Percentiles rank a stretch among this genome's conserved stretches.
Conservation (phyloP, 495 filamentous ascomycete species). For the Aspergillus biplanus region DNA sequence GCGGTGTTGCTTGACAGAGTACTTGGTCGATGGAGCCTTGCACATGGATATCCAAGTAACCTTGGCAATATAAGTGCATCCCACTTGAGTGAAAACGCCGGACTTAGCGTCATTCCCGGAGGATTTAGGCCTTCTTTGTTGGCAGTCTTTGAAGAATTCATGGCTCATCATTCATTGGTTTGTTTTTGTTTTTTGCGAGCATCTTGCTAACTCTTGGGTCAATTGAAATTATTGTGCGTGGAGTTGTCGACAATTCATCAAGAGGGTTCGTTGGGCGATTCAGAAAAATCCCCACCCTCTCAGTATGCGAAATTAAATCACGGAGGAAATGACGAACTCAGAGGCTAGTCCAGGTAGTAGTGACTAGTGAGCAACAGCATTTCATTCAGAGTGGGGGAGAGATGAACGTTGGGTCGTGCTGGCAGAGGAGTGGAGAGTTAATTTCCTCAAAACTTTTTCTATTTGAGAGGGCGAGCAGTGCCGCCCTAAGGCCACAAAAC, state of each 20-base stretch:
- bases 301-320: not conserved
- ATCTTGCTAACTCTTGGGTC: not conserved
- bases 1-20: too few relatives aligned
- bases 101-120: not conserved
- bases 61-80: too few relatives aligned
- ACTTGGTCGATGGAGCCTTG: too few relatives aligned
- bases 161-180: not conserved
- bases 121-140: not conserved
- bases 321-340: not conserved
- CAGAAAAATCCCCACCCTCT: not conserved
- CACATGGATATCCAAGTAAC: too few relatives aligned
- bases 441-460: not conserved
- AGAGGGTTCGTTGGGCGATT: not conserved
- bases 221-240: not conserved
- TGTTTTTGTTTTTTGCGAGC: not conserved
- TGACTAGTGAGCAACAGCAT: not conserved
- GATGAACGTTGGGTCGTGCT: conserved; percentile 4
- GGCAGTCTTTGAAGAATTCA: not conserved
- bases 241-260: not conserved
- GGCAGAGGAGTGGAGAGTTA: conserved; percentile 4
- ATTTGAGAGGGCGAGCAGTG: too few relatives aligned
- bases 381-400: not conserved
- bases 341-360: not conserved
- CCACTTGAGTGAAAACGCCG: not conserved
- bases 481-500: too few relatives aligned